phyloP scores from a whole-genome alignment of 768 basidiomycete genomes.

The Auriscalpium vulgare region DNA sequence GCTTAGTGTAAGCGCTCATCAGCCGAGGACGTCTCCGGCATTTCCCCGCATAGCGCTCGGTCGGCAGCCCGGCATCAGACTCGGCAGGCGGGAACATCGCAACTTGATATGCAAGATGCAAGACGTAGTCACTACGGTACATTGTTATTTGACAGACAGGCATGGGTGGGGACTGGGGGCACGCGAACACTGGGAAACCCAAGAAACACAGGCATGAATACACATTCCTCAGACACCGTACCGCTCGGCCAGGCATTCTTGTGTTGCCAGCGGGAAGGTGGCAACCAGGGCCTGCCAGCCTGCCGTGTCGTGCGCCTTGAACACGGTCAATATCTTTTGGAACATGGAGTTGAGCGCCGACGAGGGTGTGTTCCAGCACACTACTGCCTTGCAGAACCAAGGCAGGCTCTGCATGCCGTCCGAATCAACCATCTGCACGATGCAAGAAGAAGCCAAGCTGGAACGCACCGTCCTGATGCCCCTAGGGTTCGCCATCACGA shows the following conservation, averaged over 20 bases:
- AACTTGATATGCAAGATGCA: too few relatives aligned
- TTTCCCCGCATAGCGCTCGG: too few relatives aligned
- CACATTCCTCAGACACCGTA: slow-evolving; percentile 66
- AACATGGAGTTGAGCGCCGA: slow-evolving; percentile 92
- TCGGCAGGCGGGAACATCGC: too few relatives aligned
- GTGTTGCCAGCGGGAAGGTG: slow-evolving; percentile 84
- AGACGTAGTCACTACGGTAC: too few relatives aligned
- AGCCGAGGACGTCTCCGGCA: too few relatives aligned
- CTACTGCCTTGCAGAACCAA: slow-evolving; percentile 98
- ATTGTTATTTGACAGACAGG: too few relatives aligned
- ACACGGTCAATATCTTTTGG: slow-evolving; percentile 77
- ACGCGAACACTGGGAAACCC: too few relatives aligned
- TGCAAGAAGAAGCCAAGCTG: not conserved
- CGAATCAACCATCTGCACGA: not conserved
- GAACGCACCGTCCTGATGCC: slow-evolving; percentile 84
- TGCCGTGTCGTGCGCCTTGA: slow-evolving; percentile 80
- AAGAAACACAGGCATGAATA: not conserved
- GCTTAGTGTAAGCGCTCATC: too few relatives aligned
- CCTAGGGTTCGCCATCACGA: slow-evolving; percentile 89
- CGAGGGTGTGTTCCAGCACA: slow-evolving; percentile 91
- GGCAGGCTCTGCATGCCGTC: slow-evolving; percentile 59
- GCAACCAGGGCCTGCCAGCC: slow-evolving; percentile 82
- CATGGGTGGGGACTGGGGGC: too few relatives aligned
- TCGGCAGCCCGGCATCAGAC: too few relatives aligned
- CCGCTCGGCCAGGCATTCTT: slow-evolving; percentile 76